Percentiles rank a stretch among this genome's conserved stretches.
Evolutionary conservation across 2,329 filamentous ascomycete genomes (phyloP).

Genomic region (Penicillium sp.): DNA sequence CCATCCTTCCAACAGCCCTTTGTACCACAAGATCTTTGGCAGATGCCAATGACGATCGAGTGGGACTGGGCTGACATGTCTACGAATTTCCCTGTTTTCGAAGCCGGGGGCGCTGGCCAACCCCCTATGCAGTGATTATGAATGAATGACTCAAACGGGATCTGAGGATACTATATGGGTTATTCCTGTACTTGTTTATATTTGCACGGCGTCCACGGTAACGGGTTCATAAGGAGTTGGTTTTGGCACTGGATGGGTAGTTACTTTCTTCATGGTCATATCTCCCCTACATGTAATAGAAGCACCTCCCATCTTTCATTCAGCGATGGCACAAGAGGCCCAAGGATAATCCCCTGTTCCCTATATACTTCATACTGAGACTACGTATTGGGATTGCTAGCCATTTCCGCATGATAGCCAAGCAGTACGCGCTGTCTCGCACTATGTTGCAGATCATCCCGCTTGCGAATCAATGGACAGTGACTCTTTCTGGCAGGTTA

Average conservation of each 20-base stretch:
- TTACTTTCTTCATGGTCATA: slow-evolving; percentile 1
- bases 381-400: too few relatives aligned
- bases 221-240: background rate
- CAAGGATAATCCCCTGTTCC: too few relatives aligned
- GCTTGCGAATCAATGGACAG: too few relatives aligned
- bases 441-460: too few relatives aligned
- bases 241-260: slow-evolving; percentile 2
- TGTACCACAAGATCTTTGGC: slow-evolving; percentile 88
- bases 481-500: too few relatives aligned
- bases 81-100: slow-evolving; percentile 35
- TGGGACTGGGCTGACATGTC: slow-evolving; percentile 67
- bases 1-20: slow-evolving; percentile 72
- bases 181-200: slow-evolving; percentile 1
- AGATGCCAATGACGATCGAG: slow-evolving; percentile 91
- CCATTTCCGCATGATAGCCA: too few relatives aligned
- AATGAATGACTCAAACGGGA: slow-evolving; percentile 11
- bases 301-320: background rate
- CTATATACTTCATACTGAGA: too few relatives aligned
- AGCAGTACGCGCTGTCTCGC: too few relatives aligned
- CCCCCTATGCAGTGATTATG: slow-evolving; percentile 26
- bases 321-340: background rate
- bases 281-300: slow-evolving; percentile 18
- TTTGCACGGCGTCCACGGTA: slow-evolving; percentile 7
- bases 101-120: slow-evolving; percentile 19
- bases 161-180: slow-evolving; percentile 5